Evolutionary conservation across 495 filamentous ascomycete genomes (phyloP).

Genomic region (Antarctomyces pellizariae): DNA sequence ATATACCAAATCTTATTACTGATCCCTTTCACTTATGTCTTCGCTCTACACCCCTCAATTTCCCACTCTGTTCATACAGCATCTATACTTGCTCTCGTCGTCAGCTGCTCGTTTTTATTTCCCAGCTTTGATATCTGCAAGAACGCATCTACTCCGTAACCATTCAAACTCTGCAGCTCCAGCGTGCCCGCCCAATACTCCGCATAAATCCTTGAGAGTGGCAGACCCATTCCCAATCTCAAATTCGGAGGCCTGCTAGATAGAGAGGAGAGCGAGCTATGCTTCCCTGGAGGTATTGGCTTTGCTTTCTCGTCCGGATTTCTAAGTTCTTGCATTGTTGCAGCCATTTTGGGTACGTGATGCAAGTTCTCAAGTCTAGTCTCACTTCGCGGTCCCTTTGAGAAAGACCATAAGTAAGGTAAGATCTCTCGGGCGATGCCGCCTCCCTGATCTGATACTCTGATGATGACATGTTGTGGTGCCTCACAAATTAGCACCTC

Average conservation of each 20-base stretch:
- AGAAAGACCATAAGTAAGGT: conserved; percentile 90
- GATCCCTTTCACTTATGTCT: neutral
- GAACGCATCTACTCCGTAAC: conserved; percentile 95
- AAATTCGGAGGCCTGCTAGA: conserved; percentile 69
- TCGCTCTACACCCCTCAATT: neutral
- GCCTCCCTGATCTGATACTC: conserved; percentile 85
- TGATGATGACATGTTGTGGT: conserved; percentile 84
- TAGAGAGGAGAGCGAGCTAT: conserved; percentile 43
- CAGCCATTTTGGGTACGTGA: conserved; percentile 78
- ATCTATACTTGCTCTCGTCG: conserved; percentile 70
- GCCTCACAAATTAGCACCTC: conserved; percentile 89
- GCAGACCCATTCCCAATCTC: conserved; percentile 78
- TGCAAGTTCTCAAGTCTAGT: conserved; percentile 57
- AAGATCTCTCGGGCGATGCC: conserved; percentile 66
- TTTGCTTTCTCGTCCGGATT: conserved; percentile 7
- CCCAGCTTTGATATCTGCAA: conserved; percentile 91
- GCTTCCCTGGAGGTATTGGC: neutral
- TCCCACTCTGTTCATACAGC: conserved; percentile 31
- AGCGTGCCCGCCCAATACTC: conserved; percentile 96
- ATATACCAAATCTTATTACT: neutral
- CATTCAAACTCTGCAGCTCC: conserved; percentile 80
- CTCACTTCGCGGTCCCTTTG: conserved; percentile 59
- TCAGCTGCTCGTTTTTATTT: conserved; percentile 95
- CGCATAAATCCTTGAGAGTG: conserved; percentile 84
- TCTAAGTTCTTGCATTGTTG: conserved; percentile 72